Base-by-base conservation (phyloP, 2,329 filamentous ascomycete genomes). In the Alternaria arborescens region DNA sequence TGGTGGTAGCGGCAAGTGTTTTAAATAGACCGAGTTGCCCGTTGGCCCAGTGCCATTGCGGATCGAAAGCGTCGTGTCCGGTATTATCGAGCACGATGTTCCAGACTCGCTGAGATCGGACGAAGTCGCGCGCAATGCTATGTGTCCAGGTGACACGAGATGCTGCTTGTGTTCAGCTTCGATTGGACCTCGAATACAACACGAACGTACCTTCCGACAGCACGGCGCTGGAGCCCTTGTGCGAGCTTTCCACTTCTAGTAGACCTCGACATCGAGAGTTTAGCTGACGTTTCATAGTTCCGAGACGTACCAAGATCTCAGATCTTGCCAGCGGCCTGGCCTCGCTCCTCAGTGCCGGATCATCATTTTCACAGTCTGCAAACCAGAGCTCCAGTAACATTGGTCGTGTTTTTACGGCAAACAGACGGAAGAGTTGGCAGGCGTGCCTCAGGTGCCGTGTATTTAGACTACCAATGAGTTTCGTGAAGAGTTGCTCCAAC, bases 41-140 rank as follows among this genome's bases (percentile, higher is more conserved):
- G 34, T 63, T 63, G 3, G 48, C 52, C 56, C 48, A 60, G 18
- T 43, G 48, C n/a, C 28, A 12, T 16, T 55, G 32, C 11, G 40
- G 14, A 20, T 57, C 8, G 26, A 63, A 60, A 6, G 32, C 24
- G 41, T 52, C 43, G 4, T 55, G 32, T 4, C 38, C 32, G 4
- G 61, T 54, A 4, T 38, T 36, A 5, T 55, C 34, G 4, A 60
- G 38, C 5, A 59, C 43, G 6, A 11, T 28, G 6, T 36, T 36
- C 52, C 52, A 36, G 6, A 36, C 14, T 36, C 32, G 12, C 14
- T 36, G 32, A 8, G 32, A 14, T 36, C 12, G 43, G 6, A 66
- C 10, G 47, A 64, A 70, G 32, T 70, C 62, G n/a, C 54, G 46
- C 2, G 58, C 68, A 12, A 58, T 67, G 6, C 62, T 54, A 43